Evolutionary conservation across 441 rosid genomes (phyloP).

Genomic region (Populus hybrid): DNA sequence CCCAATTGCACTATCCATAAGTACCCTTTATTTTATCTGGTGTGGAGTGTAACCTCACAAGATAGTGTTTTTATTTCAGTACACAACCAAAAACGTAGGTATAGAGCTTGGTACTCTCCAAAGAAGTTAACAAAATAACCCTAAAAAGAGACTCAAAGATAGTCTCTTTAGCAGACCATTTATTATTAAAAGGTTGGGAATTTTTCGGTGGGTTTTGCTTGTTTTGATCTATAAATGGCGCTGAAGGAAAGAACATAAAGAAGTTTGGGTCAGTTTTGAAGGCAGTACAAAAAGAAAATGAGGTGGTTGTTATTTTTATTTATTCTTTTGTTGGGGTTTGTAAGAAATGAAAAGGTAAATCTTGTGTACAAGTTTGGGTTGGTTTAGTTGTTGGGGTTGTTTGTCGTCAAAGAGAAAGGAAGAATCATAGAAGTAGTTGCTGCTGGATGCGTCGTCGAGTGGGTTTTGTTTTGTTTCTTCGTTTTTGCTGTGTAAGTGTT

Average conservation of each 20-base stretch:
- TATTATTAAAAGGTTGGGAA: background rate
- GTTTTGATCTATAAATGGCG: conserved; percentile 8
- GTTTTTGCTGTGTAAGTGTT: too few species aligned
- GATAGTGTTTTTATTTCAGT: conserved; percentile 97
- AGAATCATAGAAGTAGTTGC: background rate
- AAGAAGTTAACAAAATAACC: conserved; percentile 39
- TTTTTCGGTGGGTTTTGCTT: conserved; percentile 13
- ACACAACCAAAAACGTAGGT: conserved; percentile 87
- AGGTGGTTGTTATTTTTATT: background rate
- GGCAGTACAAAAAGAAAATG: background rate
- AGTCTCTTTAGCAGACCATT: conserved; percentile 21
- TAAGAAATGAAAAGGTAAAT: background rate
- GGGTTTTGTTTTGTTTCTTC: too few species aligned
- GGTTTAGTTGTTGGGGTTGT: background rate
- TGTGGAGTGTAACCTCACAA: conserved; percentile 76
- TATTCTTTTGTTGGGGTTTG: background rate
- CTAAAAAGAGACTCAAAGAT: conserved; percentile 23
- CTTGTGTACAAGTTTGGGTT: background rate
- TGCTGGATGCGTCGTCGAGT: background rate
- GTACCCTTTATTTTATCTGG: conserved; percentile 89
- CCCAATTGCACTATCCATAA: conserved; percentile 90
- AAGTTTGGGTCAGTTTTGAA: conserved; percentile 13
- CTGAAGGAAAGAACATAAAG: background rate
- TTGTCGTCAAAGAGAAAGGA: background rate
- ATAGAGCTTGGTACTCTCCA: conserved; percentile 18